Conservation (phyloP, 192 early-diverging fungal genomes). For the Coemansia reversa region DNA sequence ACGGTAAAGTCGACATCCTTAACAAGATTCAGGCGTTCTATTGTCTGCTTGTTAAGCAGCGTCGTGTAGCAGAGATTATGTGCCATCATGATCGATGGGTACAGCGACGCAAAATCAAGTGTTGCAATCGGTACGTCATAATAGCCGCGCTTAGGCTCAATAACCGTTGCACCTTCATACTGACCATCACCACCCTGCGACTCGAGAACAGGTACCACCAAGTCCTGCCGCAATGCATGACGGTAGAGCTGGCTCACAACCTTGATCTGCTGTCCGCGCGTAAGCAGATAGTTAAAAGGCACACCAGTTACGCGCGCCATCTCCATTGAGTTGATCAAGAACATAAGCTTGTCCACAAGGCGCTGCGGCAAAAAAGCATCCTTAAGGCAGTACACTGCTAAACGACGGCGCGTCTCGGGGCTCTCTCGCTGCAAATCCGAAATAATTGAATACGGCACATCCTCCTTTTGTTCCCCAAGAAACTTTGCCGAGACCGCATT, state of each 20-base stretch:
- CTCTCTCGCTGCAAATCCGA: conserved; percentile 95
- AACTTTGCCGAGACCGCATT: conserved; percentile 97
- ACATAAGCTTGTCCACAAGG: conserved; percentile 96
- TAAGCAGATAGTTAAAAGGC: conserved; percentile 89
- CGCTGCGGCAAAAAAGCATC: conserved; percentile 93
- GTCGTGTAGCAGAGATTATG: conserved; percentile 99
- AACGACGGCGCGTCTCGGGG: conserved; percentile 86
- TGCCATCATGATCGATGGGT: conserved; percentile 99
- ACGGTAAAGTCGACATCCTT: conserved; percentile 81
- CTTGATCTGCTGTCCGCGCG: conserved; percentile 96
- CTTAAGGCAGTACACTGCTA: conserved; percentile 97
- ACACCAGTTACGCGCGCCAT: conserved; percentile 99
- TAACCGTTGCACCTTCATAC: conserved; percentile 94
- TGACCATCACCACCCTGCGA: conserved; percentile 81
- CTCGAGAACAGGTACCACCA: conserved; percentile 88
- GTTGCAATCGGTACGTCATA: conserved; percentile 97
- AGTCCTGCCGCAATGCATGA: conserved; percentile 73
- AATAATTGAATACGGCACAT: conserved; percentile 98
- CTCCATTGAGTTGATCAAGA: conserved; percentile 94
- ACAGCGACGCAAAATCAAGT: conserved; percentile 96
- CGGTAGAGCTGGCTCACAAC: conserved; percentile 96
- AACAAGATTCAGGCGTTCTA: conserved; percentile 65
- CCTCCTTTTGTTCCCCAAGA: conserved; percentile 97
- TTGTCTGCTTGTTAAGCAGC: conserved; percentile 58
- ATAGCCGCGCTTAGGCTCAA: conserved; percentile 91